A percentile compares a stretch with the other conserved stretches of the same genome.
Conservation (phyloP, 306 rosid genomes). For the Carpinus fangiana region DNA sequence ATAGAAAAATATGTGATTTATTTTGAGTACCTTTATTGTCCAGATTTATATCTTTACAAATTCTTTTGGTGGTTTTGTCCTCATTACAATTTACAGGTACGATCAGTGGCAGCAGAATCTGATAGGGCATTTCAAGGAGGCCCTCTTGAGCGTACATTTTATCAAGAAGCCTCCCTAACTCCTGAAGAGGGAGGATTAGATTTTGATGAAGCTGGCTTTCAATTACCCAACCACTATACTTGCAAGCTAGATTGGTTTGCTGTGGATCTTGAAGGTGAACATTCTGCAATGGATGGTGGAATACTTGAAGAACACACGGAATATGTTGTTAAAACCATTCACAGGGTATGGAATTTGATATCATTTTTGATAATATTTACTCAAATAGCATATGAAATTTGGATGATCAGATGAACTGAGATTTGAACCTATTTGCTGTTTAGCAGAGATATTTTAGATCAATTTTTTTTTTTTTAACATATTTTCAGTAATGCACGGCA, state of each 20-base stretch:
- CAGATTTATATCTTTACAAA: slow-evolving; percentile 8
- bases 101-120: slow-evolving; percentile 95
- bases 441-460: neutral
- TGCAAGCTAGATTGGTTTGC: slow-evolving; percentile 91
- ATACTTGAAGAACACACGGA: slow-evolving; percentile 87
- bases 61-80: slow-evolving; percentile 29
- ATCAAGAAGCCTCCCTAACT: slow-evolving; percentile 65
- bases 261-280: slow-evolving; percentile 97
- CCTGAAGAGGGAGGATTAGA: slow-evolving; percentile 60
- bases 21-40: slow-evolving; percentile 12
- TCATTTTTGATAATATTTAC: slow-evolving; percentile 18
- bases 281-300: slow-evolving; percentile 98
- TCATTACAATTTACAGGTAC: slow-evolving; percentile 48
- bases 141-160: slow-evolving; percentile 72
- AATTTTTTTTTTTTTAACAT: neutral
- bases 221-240: slow-evolving; percentile 60
- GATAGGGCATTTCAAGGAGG: slow-evolving; percentile 90
- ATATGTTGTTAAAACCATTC: slow-evolving; percentile 84
- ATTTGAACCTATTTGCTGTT: neutral
- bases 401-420: slow-evolving; percentile 17
- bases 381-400: slow-evolving; percentile 14
- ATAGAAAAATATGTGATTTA: neutral
- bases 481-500: neutral
- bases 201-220: slow-evolving; percentile 41
- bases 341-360: slow-evolving; percentile 62